Conservation (phyloP, 2,329 filamentous ascomycete genomes). For the Mycosphaerella arachidis region DNA sequence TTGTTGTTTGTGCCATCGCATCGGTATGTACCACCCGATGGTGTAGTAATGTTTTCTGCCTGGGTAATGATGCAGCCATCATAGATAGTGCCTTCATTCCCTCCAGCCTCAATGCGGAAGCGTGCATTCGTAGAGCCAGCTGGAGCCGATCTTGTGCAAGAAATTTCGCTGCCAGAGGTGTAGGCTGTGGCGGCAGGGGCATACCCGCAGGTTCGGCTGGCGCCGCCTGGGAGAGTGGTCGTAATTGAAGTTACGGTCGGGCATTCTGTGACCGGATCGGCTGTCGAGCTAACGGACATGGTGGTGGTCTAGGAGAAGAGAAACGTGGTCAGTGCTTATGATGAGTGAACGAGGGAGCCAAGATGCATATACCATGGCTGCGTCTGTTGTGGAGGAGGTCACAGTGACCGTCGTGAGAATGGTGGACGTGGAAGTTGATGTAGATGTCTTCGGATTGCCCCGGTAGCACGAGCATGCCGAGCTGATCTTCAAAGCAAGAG, state of each 20-base stretch:
- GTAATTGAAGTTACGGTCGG: background rate
- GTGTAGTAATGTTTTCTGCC: slow-evolving; percentile 19
- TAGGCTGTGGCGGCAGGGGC: background rate
- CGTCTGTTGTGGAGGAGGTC: background rate
- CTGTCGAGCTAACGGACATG: background rate
- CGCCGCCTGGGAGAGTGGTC: background rate
- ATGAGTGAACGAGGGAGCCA: background rate
- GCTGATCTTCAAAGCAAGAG: slow-evolving; percentile 3
- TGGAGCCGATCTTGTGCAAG: background rate
- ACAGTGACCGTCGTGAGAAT: slow-evolving; percentile 1
- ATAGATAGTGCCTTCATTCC: slow-evolving; percentile 16
- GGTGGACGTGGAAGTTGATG: background rate
- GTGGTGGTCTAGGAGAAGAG: background rate
- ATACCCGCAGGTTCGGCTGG: background rate
- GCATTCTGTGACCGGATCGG: background rate
- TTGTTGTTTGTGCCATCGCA: slow-evolving; percentile 21
- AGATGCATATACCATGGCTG: background rate
- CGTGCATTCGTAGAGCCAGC: slow-evolving; percentile 1
- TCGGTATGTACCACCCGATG: slow-evolving; percentile 14
- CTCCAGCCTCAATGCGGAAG: slow-evolving; percentile 24
- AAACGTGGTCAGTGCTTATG: background rate
- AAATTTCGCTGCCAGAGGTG: slow-evolving; percentile 8
- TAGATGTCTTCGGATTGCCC: background rate
- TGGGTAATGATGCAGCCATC: slow-evolving; percentile 18
- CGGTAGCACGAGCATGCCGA: slow-evolving; percentile 8